These are phyloP conservation scores for Aphanomyces astaci DNA, from an alignment of 352 stramenopile species.

Conservation along the genomic window DNA sequence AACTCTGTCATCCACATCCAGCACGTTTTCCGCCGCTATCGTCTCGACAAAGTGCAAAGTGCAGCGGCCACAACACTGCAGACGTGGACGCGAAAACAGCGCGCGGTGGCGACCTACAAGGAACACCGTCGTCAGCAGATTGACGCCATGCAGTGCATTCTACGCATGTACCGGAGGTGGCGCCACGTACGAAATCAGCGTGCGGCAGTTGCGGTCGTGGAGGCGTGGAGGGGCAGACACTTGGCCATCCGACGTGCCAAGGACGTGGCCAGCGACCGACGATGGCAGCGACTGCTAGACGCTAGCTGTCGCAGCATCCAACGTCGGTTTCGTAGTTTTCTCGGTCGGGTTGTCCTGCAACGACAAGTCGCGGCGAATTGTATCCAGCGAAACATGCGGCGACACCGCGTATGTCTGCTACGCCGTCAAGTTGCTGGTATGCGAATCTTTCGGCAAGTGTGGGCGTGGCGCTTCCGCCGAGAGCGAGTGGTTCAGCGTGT, in stretches of 20 bases:
- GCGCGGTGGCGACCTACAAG: background rate
- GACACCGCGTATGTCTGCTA: background rate
- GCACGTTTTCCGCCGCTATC: background rate
- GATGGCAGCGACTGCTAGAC: background rate
- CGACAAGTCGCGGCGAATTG: background rate
- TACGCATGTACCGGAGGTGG: background rate
- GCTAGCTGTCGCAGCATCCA: background rate
- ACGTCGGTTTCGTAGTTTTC: background rate
- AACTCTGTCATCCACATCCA: background rate
- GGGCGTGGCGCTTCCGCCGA: background rate
- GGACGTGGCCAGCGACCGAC: background rate
- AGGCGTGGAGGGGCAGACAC: background rate
- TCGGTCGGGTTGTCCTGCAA: background rate
- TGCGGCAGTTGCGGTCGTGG: background rate
- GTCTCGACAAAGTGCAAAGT: background rate
- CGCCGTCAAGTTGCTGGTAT: background rate
- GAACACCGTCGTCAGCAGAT: background rate
- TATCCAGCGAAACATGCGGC: background rate
- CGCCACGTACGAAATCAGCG: background rate
- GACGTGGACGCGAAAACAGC: background rate
- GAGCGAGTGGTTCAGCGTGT: background rate
- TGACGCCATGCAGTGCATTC: background rate
- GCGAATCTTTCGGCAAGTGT: background rate
- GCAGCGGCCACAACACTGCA: background rate
- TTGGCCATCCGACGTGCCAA: background rate